These are phyloP conservation scores for Penicillium expansum DNA, from an alignment of 2,329 filamentous ascomycete species.

Conservation along the genomic window DNA sequence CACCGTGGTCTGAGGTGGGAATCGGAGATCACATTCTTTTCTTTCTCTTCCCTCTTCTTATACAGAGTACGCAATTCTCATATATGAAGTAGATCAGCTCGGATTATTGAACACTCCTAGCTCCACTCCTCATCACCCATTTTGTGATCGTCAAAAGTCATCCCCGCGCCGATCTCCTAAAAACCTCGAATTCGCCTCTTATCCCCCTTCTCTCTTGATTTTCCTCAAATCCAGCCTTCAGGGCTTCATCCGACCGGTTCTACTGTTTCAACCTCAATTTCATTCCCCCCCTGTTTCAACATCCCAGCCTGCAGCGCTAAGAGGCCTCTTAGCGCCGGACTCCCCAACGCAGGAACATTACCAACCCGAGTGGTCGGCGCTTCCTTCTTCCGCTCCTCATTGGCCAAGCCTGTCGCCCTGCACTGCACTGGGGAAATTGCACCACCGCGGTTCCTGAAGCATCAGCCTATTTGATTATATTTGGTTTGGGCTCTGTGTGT, in stretches of 20 bases:
- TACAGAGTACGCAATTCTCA: not conserved
- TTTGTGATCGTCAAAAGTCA: slow-evolving; percentile 19
- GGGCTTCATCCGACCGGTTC: not conserved
- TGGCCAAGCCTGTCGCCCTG: slow-evolving; percentile 20
- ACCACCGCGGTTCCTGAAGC: slow-evolving; percentile 23
- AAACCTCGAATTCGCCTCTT: slow-evolving; percentile 12
- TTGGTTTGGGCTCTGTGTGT: slow-evolving; percentile 5
- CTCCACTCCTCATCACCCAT: slow-evolving; percentile 12
- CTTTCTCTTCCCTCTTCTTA: not conserved
- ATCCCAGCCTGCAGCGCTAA: not conserved
- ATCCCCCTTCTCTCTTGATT: not conserved
- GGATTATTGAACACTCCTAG: not conserved
- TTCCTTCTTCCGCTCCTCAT: slow-evolving; percentile 17
- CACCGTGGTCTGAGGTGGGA: slow-evolving; percentile 4
- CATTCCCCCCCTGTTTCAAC: not conserved
- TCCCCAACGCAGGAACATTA: slow-evolving; percentile 15
- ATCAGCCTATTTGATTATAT: slow-evolving; percentile 5
- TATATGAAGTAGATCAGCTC: not conserved
- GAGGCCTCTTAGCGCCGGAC: slow-evolving; percentile 15
- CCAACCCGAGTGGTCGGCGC: slow-evolving; percentile 16
- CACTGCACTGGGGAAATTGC: slow-evolving; percentile 17
- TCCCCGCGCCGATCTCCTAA: slow-evolving; percentile 24
- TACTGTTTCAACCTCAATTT: not conserved
- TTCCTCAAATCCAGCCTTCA: not conserved
- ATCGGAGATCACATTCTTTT: slow-evolving; percentile 10